phyloP scores from a whole-genome alignment of 345 rosid genomes.

The Eucalyptus sp. region DNA sequence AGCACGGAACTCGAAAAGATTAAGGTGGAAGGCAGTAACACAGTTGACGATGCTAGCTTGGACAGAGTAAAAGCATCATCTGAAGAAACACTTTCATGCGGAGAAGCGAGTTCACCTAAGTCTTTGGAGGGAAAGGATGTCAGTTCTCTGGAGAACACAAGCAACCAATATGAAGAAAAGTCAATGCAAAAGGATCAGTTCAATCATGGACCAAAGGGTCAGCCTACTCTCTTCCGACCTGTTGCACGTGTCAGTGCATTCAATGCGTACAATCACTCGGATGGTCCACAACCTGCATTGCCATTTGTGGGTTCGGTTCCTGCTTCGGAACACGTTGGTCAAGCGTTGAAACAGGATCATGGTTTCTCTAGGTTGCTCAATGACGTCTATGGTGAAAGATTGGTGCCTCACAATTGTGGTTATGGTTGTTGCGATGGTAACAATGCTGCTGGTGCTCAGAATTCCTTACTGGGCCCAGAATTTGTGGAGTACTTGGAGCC shows the following conservation, averaged over 20 bases:
- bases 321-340: conserved; percentile 7
- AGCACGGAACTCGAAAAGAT: conserved; percentile 16
- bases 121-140: conserved; percentile 43
- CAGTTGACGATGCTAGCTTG: conserved; percentile 7
- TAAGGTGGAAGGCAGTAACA: conserved; percentile 12
- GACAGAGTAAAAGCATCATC: conserved; percentile 52
- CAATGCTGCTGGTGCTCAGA: conserved; percentile 1
- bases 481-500: conserved; percentile 58
- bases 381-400: conserved; percentile 31
- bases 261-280: conserved; percentile 16
- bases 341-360: conserved; percentile 32
- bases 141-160: conserved; percentile 27
- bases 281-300: conserved; percentile 23
- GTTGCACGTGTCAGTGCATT: conserved; percentile 59
- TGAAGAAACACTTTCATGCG: conserved; percentile 69
- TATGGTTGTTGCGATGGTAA: conserved; percentile 47
- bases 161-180: conserved; percentile 27
- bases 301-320: conserved; percentile 17
- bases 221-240: conserved; percentile 57
- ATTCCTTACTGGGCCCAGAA: conserved; percentile 69
- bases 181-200: conserved; percentile 8
- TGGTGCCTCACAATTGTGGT: conserved; percentile 66
- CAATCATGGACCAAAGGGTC: conserved; percentile 20
- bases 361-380: conserved; percentile 46
- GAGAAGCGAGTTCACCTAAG: conserved; percentile 35